Conservation (phyloP, 805 yeast genomes). For the Hanseniaspora thailandica region DNA sequence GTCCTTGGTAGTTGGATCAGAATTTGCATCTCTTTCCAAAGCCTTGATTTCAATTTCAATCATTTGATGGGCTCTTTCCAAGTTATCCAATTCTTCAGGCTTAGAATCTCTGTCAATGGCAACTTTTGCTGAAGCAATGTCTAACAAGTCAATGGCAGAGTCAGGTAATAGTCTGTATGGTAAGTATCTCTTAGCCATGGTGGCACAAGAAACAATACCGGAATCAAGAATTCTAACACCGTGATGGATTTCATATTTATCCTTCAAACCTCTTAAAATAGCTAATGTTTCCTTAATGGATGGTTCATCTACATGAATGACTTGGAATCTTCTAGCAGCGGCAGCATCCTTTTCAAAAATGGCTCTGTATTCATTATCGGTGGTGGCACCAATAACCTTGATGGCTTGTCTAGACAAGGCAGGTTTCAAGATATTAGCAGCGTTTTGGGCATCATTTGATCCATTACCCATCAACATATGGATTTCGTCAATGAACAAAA, state of each 20-base stretch:
- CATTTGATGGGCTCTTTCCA: slow-evolving; percentile 84
- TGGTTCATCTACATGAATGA: slow-evolving; percentile 91
- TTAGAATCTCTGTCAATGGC: slow-evolving; percentile 97
- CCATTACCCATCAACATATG: slow-evolving; percentile 99
- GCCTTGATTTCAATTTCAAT: slow-evolving; percentile 94
- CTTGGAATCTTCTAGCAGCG: slow-evolving; percentile 95
- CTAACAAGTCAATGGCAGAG: slow-evolving; percentile 91
- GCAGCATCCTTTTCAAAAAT: slow-evolving; percentile 95
- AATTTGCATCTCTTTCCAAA: slow-evolving; percentile 85
- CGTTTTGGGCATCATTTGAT: slow-evolving; percentile 55
- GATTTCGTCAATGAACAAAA: slow-evolving; percentile 91
- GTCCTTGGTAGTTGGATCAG: slow-evolving; percentile 72
- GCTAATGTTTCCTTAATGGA: slow-evolving; percentile 88
- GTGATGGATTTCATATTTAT: slow-evolving; percentile 90
- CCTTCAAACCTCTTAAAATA: slow-evolving; percentile 89
- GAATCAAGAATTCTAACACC: slow-evolving; percentile 93
- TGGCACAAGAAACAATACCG: slow-evolving; percentile 89
- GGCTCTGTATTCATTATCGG: slow-evolving; percentile 86
- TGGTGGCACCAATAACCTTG: slow-evolving; percentile 98
- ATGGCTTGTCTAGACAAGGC: slow-evolving; percentile 92
- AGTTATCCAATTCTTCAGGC: slow-evolving; percentile 89
- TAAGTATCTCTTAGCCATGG: slow-evolving; percentile 82
- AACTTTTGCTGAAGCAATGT: slow-evolving; percentile 91
- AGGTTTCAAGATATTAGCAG: slow-evolving; percentile 92
- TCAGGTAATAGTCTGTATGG: slow-evolving; percentile 95